These are phyloP conservation scores for Penicillium sp. DNA, from an alignment of 2,329 filamentous ascomycete species.

Conservation along the genomic window DNA sequence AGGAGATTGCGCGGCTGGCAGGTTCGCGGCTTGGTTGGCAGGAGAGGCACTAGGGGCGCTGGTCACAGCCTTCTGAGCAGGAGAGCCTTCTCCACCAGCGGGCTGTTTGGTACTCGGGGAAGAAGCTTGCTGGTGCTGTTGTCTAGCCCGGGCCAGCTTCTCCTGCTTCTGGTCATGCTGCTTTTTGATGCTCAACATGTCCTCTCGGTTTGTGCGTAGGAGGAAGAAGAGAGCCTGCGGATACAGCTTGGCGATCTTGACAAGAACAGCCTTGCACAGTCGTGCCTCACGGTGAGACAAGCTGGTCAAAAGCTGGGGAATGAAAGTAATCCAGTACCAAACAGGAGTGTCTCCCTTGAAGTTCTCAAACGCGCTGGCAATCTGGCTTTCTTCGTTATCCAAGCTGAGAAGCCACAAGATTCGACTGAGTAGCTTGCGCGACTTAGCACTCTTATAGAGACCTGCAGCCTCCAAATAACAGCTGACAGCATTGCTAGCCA, in stretches of 20 bases:
- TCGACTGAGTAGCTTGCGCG: constrained; percentile 84
- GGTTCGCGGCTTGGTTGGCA: constrained; percentile 20
- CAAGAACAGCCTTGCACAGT: constrained; percentile 79
- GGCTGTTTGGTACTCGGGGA: constrained; percentile 37
- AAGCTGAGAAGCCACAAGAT: constrained; percentile 95
- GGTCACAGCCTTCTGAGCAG: constrained; percentile 47
- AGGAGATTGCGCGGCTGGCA: constrained; percentile 27
- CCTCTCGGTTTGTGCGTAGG: constrained; percentile 86
- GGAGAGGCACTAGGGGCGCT: constrained; percentile 37
- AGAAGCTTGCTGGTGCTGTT: constrained; percentile 48
- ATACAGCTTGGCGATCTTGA: constrained; percentile 93
- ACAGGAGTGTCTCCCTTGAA: constrained; percentile 97
- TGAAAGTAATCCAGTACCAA: constrained; percentile 99
- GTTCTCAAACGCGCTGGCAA: constrained; percentile 84
- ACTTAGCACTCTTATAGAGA: constrained; percentile 96
- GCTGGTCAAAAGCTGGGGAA: constrained; percentile 90
- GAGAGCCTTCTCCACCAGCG: constrained; percentile 43
- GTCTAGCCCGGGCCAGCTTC: constrained; percentile 62
- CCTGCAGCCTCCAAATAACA: constrained; percentile 95
- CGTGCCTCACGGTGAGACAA: constrained; percentile 87
- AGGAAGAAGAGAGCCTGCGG: constrained; percentile 96
- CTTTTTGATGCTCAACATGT: constrained; percentile 90
- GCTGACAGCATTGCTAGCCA: constrained; percentile 86
- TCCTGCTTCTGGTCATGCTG: constrained; percentile 67
- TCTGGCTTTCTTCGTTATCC: constrained; percentile 79